Conservation (phyloP, 2,329 filamentous ascomycete genomes). For the Pseudogymnoascus sp. region DNA sequence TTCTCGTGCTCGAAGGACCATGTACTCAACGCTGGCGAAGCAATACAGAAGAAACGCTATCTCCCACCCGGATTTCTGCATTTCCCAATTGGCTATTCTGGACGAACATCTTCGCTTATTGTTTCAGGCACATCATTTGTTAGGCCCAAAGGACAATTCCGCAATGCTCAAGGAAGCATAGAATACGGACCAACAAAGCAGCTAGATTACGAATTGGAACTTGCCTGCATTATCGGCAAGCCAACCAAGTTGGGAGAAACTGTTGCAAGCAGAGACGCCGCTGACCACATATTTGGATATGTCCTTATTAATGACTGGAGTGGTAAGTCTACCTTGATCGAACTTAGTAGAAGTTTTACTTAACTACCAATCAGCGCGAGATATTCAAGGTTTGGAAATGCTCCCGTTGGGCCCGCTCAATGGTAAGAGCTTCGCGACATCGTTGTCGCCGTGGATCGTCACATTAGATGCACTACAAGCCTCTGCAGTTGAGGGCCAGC, state of each 20-base stretch:
- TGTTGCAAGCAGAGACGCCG: conserved; percentile 38
- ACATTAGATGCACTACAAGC: conserved; percentile 46
- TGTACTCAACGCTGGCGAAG: conserved; percentile 39
- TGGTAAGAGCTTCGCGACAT: conserved; percentile 51
- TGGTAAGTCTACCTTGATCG: conserved; percentile 23
- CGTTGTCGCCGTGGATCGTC: conserved; percentile 53
- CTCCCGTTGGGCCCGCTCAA: conserved; percentile 51
- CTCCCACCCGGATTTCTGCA: conserved; percentile 39
- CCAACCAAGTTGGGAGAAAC: conserved; percentile 29
- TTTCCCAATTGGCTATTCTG: conserved; percentile 44
- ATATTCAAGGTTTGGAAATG: conserved; percentile 56
- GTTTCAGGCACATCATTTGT: conserved; percentile 39
- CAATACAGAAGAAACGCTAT: conserved; percentile 30
- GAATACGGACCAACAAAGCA: conserved; percentile 14
- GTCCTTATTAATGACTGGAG: conserved; percentile 56
- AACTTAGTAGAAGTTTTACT: neutral
- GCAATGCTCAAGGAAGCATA: conserved; percentile 17
- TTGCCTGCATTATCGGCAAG: conserved; percentile 25
- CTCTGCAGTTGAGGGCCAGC: conserved; percentile 16
- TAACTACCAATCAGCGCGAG: conserved; percentile 34
- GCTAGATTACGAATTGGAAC: conserved; percentile 30
- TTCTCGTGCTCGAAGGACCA: conserved; percentile 48
- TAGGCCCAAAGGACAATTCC: conserved; percentile 38
- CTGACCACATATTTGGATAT: conserved; percentile 54
- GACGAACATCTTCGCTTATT: conserved; percentile 44